Percentiles rank a stretch among this genome's conserved stretches.
These are phyloP conservation scores for Ganoderma sinense DNA, from an alignment of 1,284 basidiomycete genomes.

Conservation along the genomic window DNA sequence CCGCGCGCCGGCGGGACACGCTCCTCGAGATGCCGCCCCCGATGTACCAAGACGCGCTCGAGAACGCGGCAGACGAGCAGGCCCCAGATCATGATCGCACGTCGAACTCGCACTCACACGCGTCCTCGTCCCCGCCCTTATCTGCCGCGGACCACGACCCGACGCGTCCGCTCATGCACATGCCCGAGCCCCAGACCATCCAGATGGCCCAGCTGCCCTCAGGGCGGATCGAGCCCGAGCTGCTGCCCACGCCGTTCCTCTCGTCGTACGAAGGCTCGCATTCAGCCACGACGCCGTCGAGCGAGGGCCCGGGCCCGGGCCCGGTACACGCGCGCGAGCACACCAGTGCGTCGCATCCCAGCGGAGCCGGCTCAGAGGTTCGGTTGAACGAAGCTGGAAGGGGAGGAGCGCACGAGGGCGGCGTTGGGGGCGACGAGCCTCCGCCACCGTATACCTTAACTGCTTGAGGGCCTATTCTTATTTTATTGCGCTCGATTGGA, in stretches of 20 bases:
- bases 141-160: not conserved
- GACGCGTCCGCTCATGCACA: not conserved
- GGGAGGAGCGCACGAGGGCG: not conserved
- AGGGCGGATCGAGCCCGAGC: not conserved
- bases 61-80: not conserved
- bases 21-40: not conserved
- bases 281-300: not conserved
- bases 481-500: not conserved
- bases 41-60: not conserved
- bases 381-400: not conserved
- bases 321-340: not conserved
- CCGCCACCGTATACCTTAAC: not conserved
- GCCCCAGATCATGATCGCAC: not conserved
- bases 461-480: not conserved
- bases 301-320: not conserved
- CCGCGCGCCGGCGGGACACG: not conserved
- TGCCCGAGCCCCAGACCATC: not conserved
- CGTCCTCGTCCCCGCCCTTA: not conserved
- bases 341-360: not conserved
- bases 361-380: not conserved
- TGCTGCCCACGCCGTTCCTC: not conserved
- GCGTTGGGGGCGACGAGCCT: not conserved
- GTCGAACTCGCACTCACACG: not conserved
- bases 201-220: not conserved
- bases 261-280: not conserved